Percentiles rank a stretch among this genome's conserved stretches.
These are phyloP conservation scores for Talaromyces proteolyticus DNA, from an alignment of 495 filamentous ascomycete genomes.

Conservation along the genomic window DNA sequence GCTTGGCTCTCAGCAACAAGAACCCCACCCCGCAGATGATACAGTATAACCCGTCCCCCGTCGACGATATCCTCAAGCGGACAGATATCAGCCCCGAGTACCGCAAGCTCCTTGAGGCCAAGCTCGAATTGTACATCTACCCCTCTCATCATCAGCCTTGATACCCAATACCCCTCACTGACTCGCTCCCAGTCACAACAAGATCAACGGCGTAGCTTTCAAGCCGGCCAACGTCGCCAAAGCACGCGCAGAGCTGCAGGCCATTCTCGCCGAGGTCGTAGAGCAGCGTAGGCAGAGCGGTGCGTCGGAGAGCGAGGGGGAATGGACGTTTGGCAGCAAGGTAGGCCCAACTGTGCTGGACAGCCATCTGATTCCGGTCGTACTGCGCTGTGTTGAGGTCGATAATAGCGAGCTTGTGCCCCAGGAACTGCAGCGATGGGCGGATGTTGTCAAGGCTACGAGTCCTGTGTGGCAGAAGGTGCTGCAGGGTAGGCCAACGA, in stretches of 20 bases:
- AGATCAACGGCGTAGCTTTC: not conserved
- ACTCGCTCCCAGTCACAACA: not conserved
- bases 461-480: conserved; percentile 2
- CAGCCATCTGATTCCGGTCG: conserved; percentile 1
- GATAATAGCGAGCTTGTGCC: conserved; percentile 1
- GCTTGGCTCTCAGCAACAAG: conserved; percentile 1
- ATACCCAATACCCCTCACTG: not conserved
- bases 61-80: conserved; percentile 1
- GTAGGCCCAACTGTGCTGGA: conserved; percentile 4
- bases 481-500: conserved; percentile 4
- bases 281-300: conserved; percentile 1
- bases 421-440: not conserved
- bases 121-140: conserved; percentile 3
- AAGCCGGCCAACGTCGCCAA: not conserved
- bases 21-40: conserved; percentile 1
- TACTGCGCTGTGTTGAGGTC: conserved; percentile 4
- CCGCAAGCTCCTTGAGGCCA: not conserved
- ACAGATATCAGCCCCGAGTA: conserved; percentile 6
- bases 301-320: not conserved
- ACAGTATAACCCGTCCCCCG: not conserved
- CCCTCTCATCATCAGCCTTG: not conserved
- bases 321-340: conserved; percentile 1
- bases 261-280: not conserved
- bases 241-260: conserved; percentile 1
- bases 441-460: not conserved